Percentiles rank a stretch among this genome's conserved stretches.
These are phyloP conservation scores for Phytophthora chlamydospora DNA, from an alignment of 352 stramenopile genomes.

Conservation along the genomic window DNA sequence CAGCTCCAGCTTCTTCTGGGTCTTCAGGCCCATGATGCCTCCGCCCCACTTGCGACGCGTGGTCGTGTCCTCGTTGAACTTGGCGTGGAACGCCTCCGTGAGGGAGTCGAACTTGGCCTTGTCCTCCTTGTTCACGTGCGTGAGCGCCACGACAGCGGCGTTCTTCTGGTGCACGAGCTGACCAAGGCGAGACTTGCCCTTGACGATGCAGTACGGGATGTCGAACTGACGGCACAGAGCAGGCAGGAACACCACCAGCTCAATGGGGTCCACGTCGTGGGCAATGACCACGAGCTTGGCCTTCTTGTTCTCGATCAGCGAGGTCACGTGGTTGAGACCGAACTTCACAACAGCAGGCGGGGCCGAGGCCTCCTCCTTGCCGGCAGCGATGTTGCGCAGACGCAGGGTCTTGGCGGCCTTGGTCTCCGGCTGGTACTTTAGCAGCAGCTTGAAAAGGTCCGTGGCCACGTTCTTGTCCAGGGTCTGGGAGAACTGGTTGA, in stretches of 20 bases:
- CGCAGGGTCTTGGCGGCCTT: conserved; percentile 97
- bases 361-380: conserved; percentile 90
- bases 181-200: conserved; percentile 98
- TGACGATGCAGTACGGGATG: conserved; percentile 99
- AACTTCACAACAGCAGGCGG: conserved; percentile 97
- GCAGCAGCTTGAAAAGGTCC: conserved; percentile 98
- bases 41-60: conserved; percentile 97
- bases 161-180: conserved; percentile 99
- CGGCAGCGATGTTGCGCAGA: conserved; percentile 96
- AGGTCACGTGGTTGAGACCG: conserved; percentile 99
- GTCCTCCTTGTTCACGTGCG: conserved; percentile 98
- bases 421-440: conserved; percentile 99
- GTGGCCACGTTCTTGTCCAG: conserved; percentile 98
- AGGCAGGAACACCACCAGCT: conserved; percentile 97
- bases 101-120: conserved; percentile 97
- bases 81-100: conserved; percentile 91
- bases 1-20: conserved; percentile 99
- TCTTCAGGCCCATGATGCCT: conserved; percentile 99
- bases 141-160: conserved; percentile 95
- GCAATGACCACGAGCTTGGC: conserved; percentile 99
- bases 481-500: conserved; percentile 99
- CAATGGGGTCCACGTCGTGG: conserved; percentile 98
- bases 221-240: conserved; percentile 99
- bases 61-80: conserved; percentile 97
- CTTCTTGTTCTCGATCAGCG: conserved; percentile 99